phyloP scores from a whole-genome alignment of 2,329 filamentous ascomycete species.

The Pyrenochaeta sp. region DNA sequence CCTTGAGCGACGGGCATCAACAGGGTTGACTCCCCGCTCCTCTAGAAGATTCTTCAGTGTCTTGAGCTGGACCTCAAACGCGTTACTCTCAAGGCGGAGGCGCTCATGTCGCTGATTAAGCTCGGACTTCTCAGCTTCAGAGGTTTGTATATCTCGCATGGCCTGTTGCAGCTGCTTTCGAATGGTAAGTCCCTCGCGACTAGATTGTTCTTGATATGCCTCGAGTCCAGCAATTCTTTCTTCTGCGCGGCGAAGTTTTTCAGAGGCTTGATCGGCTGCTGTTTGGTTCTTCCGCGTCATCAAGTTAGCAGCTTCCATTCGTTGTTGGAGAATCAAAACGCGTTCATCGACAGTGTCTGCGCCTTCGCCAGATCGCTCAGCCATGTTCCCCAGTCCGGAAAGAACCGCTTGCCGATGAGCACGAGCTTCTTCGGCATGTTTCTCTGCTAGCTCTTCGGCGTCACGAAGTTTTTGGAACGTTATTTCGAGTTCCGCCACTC shows the following conservation, averaged over 20 bases:
- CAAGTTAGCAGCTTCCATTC: slow-evolving; percentile 78
- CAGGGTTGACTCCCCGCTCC: slow-evolving; percentile 86
- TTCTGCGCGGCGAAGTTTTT: slow-evolving; percentile 90
- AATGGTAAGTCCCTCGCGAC: slow-evolving; percentile 88
- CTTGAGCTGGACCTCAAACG: slow-evolving; percentile 88
- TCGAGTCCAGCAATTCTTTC: slow-evolving; percentile 96
- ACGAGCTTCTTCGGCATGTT: slow-evolving; percentile 84
- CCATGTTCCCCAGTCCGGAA: slow-evolving; percentile 79
- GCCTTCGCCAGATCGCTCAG: slow-evolving; percentile 62
- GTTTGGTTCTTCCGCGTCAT: slow-evolving; percentile 88
- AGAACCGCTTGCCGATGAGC: slow-evolving; percentile 86
- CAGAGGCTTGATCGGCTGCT: slow-evolving; percentile 84
- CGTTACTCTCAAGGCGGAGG: slow-evolving; percentile 93
- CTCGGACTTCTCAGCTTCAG: slow-evolving; percentile 82
- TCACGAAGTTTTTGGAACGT: slow-evolving; percentile 79
- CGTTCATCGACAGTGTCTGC: slow-evolving; percentile 67
- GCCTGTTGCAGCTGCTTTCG: slow-evolving; percentile 88
- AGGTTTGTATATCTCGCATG: slow-evolving; percentile 81
- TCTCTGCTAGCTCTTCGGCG: slow-evolving; percentile 86
- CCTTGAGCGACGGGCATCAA: slow-evolving; percentile 74
- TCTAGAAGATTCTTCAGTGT: slow-evolving; percentile 91
- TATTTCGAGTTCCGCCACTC: slow-evolving; percentile 78
- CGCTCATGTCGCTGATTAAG: slow-evolving; percentile 82
- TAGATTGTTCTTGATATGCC: slow-evolving; percentile 96
- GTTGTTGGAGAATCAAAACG: slow-evolving; percentile 76